phyloP scores from a whole-genome alignment of 192 early-diverging fungal species.

The Jimgerdemannia lactiflua region DNA sequence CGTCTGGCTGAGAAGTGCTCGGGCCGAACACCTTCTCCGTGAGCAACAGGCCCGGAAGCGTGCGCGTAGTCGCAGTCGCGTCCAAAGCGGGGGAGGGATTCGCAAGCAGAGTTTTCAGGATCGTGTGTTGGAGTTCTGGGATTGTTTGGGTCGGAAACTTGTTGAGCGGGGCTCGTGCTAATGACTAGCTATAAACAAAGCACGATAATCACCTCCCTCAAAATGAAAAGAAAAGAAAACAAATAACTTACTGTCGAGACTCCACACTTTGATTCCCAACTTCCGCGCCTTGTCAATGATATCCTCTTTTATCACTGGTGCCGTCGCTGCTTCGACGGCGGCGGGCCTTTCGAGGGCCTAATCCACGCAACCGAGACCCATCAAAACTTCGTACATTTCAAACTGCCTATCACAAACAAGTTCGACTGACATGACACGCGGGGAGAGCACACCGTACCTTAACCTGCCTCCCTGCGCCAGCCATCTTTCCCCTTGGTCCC shows the following conservation, averaged over 20 bases:
- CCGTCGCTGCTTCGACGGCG: background rate
- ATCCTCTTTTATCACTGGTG: constrained; percentile 4
- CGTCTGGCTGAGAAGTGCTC: background rate
- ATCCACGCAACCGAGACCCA: no score
- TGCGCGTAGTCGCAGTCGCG: background rate
- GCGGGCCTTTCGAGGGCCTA: no score
- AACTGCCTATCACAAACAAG: no score
- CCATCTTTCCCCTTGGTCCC: no score
- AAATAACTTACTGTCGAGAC: constrained; percentile 14
- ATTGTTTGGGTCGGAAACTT: background rate
- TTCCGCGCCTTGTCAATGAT: constrained; percentile 14
- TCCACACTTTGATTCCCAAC: constrained; percentile 18
- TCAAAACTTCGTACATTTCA: no score
- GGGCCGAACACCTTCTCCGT: constrained; percentile 20
- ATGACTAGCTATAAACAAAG: background rate
- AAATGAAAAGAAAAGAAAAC: no score
- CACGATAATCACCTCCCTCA: no score
- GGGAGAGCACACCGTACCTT: no score
- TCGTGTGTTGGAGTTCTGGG: background rate
- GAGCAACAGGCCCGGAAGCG: background rate
- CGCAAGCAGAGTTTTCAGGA: background rate
- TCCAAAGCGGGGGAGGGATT: background rate
- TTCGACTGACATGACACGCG: no score
- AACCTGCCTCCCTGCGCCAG: no score
- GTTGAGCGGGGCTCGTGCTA: background rate